phyloP scores from a whole-genome alignment of 305 asterid genomes.

The Rubia balearica region DNA sequence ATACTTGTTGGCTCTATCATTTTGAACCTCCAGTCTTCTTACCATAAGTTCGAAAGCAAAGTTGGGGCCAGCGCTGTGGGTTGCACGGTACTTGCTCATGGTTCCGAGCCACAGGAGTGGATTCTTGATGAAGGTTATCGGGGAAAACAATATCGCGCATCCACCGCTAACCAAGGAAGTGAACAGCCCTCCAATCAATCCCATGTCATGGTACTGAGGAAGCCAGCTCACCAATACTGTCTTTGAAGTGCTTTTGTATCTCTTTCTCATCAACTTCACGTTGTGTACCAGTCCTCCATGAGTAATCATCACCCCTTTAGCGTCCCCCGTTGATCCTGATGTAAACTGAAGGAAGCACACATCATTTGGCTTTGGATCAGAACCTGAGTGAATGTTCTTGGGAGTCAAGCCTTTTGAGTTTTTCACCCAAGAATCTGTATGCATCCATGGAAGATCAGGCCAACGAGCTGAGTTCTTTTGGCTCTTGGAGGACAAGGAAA shows the following conservation, averaged over 20 bases:
- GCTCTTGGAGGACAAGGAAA: constrained; percentile 31
- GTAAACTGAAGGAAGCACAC: constrained; percentile 73
- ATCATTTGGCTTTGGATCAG: constrained; percentile 36
- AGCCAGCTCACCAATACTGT: constrained; percentile 83
- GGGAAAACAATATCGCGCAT: constrained; percentile 56
- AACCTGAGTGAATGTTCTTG: constrained; percentile 7
- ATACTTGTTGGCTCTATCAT: constrained; percentile 31
- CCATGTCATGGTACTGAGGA: constrained; percentile 89
- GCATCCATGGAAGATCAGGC: constrained; percentile 83
- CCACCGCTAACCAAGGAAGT: constrained; percentile 74
- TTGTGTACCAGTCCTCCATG: constrained; percentile 74
- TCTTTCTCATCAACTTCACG: constrained; percentile 61
- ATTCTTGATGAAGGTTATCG: constrained; percentile 74
- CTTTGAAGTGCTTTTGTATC: constrained; percentile 65
- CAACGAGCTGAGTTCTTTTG: constrained; percentile 42
- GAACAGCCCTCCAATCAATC: constrained; percentile 80
- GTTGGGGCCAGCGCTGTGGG: constrained; percentile 88
- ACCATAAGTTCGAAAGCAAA: constrained; percentile 62
- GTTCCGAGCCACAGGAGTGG: constrained; percentile 69
- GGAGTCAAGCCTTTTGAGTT: constrained; percentile 29
- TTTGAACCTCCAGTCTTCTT: constrained; percentile 52
- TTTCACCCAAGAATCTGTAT: constrained; percentile 64
- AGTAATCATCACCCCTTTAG: constrained; percentile 78
- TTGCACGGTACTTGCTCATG: constrained; percentile 51
- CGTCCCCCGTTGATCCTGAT: constrained; percentile 84